Percentiles rank a stretch among this genome's conserved stretches.
Conservation (phyloP, 306 rosid genomes). For the Pyrus pyrifolia region DNA sequence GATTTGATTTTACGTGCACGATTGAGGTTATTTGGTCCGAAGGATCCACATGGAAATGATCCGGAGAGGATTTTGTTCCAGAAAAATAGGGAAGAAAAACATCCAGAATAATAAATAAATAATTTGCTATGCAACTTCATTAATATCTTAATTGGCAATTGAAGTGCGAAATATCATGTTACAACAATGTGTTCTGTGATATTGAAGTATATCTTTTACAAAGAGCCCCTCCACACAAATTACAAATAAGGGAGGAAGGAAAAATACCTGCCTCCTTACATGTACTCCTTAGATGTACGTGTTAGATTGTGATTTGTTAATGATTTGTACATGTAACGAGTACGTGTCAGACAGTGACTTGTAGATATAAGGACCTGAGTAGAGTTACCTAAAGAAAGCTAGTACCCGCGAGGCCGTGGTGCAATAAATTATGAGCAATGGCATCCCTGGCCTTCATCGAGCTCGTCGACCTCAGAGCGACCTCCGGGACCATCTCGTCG, state of each 20-base stretch:
- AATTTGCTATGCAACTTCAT: slow-evolving; percentile 4
- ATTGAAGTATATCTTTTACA: slow-evolving; percentile 26
- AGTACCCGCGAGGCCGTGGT: slow-evolving; percentile 93
- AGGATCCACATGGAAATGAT: too few species aligned
- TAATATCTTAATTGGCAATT: slow-evolving; percentile 17
- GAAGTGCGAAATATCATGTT: slow-evolving; percentile 17
- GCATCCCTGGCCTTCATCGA: slow-evolving; percentile 76
- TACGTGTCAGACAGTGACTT: too few species aligned
- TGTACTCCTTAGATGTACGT: too few species aligned
- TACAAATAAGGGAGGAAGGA: background rate
- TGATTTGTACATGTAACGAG: too few species aligned
- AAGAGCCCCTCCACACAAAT: slow-evolving; percentile 30
- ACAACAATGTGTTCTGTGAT: slow-evolving; percentile 14
- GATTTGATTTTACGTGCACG: too few species aligned
- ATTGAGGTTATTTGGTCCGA: too few species aligned
- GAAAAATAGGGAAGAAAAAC: too few species aligned
- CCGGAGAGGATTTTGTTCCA: too few species aligned
- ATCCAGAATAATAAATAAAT: slow-evolving; percentile 16
- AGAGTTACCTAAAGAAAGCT: slow-evolving; percentile 39
- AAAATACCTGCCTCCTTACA: too few species aligned
- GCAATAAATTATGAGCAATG: slow-evolving; percentile 93
- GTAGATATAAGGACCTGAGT: too few species aligned
- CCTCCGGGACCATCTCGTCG: slow-evolving; percentile 78
- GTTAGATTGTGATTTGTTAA: too few species aligned
- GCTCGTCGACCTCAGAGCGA: slow-evolving; percentile 41